phyloP scores from a whole-genome alignment of 2,329 filamentous ascomycete genomes.

The Berkeleyomyces basicola region DNA sequence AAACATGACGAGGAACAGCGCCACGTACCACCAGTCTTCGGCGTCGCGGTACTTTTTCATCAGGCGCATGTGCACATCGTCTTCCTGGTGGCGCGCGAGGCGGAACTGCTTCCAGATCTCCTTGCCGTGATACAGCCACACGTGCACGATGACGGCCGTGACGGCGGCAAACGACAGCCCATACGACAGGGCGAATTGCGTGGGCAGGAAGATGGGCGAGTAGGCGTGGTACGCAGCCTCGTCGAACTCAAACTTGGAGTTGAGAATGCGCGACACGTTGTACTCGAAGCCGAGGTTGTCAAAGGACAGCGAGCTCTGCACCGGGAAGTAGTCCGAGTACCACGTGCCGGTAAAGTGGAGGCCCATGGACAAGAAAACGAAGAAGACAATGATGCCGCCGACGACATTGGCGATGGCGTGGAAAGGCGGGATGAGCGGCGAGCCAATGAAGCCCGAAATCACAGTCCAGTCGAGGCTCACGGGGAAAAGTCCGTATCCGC shows the following conservation, averaged over 20 bases:
- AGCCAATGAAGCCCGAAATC: constrained; percentile 37
- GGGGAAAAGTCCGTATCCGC: constrained; percentile 44
- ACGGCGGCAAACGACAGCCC: constrained; percentile 53
- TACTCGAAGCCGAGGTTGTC: constrained; percentile 39
- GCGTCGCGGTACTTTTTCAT: constrained; percentile 46
- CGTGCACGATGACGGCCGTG: constrained; percentile 41
- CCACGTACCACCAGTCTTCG: constrained; percentile 42
- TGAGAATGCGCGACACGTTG: constrained; percentile 35
- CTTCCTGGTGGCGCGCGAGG: constrained; percentile 38
- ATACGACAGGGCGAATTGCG: constrained; percentile 43
- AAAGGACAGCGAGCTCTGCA: constrained; percentile 36
- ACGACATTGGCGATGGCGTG: constrained; percentile 44
- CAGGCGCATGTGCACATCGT: constrained; percentile 41
- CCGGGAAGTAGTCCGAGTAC: constrained; percentile 36
- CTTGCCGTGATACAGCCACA: constrained; percentile 36
- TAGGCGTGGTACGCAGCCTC: constrained; percentile 34
- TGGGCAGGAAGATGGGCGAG: constrained; percentile 46
- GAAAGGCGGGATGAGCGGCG: constrained; percentile 42
- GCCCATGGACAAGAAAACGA: constrained; percentile 30
- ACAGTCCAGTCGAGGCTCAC: constrained; percentile 52
- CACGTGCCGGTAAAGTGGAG: constrained; percentile 30
- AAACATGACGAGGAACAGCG: constrained; percentile 36
- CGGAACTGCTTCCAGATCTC: constrained; percentile 39
- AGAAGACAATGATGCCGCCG: constrained; percentile 34
- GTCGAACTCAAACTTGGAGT: constrained; percentile 31